These are phyloP conservation scores for Aquilaria malaccensis DNA, from an alignment of 345 rosid species.

Conservation along the genomic window DNA sequence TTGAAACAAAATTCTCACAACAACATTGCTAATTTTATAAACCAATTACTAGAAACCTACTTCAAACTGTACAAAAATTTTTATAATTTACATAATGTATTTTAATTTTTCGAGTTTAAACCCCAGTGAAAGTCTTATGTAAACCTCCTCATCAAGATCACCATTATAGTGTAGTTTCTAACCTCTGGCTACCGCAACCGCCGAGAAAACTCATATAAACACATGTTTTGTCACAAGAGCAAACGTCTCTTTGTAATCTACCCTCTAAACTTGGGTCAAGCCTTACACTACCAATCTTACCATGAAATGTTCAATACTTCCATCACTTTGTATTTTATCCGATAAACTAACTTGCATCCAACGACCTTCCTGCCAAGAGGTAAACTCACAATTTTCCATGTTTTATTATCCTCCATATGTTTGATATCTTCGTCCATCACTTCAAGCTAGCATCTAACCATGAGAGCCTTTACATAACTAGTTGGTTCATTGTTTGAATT, in stretches of 20 bases:
- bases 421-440: not conserved
- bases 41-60: not conserved
- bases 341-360: not conserved
- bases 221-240: not conserved
- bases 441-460: not conserved
- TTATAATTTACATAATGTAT: too few relatives aligned
- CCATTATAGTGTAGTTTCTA: not conserved
- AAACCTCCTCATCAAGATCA: not conserved
- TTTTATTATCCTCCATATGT: not conserved
- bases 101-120: too few relatives aligned
- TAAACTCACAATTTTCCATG: not conserved
- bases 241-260: not conserved
- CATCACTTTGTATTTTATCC: not conserved
- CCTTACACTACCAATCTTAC: not conserved
- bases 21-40: too few relatives aligned
- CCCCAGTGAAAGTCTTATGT: not conserved
- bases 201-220: not conserved
- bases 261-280: too few relatives aligned
- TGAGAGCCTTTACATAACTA: not conserved
- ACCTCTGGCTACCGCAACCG: not conserved
- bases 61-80: not conserved
- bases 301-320: not conserved
- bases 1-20: too few relatives aligned
- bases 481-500: not conserved
- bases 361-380: not conserved